Evolutionary conservation across 139 green algal species (phyloP).

Genomic region (Picochlorum sp.): DNA sequence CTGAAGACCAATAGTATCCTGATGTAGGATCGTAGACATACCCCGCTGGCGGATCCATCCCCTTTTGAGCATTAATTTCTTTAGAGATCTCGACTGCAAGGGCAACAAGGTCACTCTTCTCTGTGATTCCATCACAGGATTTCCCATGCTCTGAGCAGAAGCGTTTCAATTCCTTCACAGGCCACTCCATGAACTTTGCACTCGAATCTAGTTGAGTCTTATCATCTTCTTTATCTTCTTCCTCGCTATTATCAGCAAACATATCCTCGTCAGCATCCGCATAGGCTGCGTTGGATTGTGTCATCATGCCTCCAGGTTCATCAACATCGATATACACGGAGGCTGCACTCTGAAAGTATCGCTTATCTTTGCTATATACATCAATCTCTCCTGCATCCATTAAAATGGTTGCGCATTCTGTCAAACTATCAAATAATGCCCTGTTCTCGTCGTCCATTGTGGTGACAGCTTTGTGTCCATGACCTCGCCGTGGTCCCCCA

Average conservation of each 20-base stretch:
- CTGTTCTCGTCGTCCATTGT: slow-evolving; percentile 1
- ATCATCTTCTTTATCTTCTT: background rate
- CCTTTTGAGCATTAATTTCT: background rate
- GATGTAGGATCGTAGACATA: slow-evolving; percentile 47
- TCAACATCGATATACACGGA: slow-evolving; percentile 38
- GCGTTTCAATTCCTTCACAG: slow-evolving; percentile 63
- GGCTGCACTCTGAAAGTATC: slow-evolving; percentile 33
- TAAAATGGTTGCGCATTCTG: slow-evolving; percentile 35
- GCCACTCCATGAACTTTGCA: slow-evolving; percentile 52
- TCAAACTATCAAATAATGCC: slow-evolving; percentile 43
- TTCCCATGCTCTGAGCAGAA: slow-evolving; percentile 45
- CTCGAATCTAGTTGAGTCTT: background rate
- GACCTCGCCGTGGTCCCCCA: slow-evolving; percentile 15
- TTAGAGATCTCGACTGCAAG: slow-evolving; percentile 23
- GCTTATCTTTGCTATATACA: slow-evolving; percentile 37
- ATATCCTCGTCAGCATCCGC: slow-evolving; percentile 50
- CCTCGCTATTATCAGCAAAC: slow-evolving; percentile 40
- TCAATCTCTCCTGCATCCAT: slow-evolving; percentile 49
- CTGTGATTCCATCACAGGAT: slow-evolving; percentile 40
- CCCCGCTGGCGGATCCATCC: slow-evolving; percentile 29
- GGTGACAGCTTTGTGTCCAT: slow-evolving; percentile 11
- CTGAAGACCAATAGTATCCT: slow-evolving; percentile 37
- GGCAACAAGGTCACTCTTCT: slow-evolving; percentile 59
- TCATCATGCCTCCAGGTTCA: slow-evolving; percentile 6
- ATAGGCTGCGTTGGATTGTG: slow-evolving; percentile 18